These are phyloP conservation scores for Xerocomus spinulosus DNA, from an alignment of 768 basidiomycete species.

Conservation along the genomic window DNA sequence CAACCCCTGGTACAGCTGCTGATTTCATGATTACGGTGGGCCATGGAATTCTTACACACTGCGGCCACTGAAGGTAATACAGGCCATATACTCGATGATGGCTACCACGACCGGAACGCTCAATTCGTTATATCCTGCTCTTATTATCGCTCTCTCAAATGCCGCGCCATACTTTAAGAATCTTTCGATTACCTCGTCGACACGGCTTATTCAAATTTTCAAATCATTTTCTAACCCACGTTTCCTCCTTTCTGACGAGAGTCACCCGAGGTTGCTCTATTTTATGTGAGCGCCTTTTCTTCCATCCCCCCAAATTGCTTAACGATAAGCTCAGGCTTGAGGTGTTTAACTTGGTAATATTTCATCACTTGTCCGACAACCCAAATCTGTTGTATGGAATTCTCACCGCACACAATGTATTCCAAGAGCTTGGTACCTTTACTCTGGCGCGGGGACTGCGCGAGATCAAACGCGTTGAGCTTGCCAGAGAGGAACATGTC, in stretches of 20 bases:
- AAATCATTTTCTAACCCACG: constrained; percentile 85
- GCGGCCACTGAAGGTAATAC: constrained; percentile 5
- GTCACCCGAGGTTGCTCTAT: constrained; percentile 88
- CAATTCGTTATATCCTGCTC: constrained; percentile 84
- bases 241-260: constrained; percentile 90
- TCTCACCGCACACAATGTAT: constrained; percentile 74
- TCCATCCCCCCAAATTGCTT: neutral
- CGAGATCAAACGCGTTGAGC: constrained; percentile 73
- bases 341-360: constrained; percentile 81
- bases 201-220: constrained; percentile 83
- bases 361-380: constrained; percentile 75
- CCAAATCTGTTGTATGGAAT: constrained; percentile 86
- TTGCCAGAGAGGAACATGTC: constrained; percentile 66
- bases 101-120: constrained; percentile 81
- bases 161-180: constrained; percentile 81
- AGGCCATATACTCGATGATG: constrained; percentile 89
- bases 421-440: constrained; percentile 90
- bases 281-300: constrained; percentile 59
- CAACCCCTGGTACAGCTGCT: constrained; percentile 62
- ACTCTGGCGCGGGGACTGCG: constrained; percentile 81
- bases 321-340: constrained; percentile 58
- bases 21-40: constrained; percentile 87
- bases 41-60: constrained; percentile 5
- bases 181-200: constrained; percentile 75
- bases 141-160: constrained; percentile 88